These are phyloP conservation scores for Cercospora sojina DNA, from an alignment of 2,329 filamentous ascomycete species.

Conservation along the genomic window DNA sequence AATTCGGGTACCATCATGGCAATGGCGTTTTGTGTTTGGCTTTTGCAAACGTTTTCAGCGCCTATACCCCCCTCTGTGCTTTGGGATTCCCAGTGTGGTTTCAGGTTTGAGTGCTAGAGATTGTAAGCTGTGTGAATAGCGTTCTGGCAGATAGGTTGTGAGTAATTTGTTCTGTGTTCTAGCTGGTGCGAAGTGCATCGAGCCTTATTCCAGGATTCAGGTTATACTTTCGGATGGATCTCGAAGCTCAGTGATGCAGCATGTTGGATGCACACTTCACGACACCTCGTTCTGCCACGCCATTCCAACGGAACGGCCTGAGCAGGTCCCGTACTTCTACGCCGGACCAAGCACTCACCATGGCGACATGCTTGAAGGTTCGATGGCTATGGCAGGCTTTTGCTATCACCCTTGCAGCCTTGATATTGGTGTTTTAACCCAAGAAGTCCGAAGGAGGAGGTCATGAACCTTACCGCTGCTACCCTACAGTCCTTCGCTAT, in stretches of 20 bases:
- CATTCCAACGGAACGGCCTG: too few species aligned
- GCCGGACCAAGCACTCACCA: too few species aligned
- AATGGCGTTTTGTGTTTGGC: background rate
- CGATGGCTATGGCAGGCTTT: too few species aligned
- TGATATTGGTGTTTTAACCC: too few species aligned
- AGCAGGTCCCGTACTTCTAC: too few species aligned
- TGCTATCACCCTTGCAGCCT: too few species aligned
- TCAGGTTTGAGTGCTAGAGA: background rate
- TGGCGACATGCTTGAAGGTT: too few species aligned
- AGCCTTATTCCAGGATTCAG: background rate
- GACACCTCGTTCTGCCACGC: too few species aligned
- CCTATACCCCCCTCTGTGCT: background rate
- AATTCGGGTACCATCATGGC: background rate
- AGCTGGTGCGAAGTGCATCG: background rate
- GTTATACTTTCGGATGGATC: background rate
- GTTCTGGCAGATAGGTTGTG: background rate
- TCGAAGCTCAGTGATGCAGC: background rate
- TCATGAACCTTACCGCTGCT: too few species aligned
- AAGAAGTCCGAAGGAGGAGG: too few species aligned
- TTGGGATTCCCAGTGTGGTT: background rate
- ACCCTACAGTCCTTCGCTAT: too few species aligned
- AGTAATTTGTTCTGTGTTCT: background rate
- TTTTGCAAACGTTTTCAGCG: background rate
- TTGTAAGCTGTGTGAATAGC: background rate
- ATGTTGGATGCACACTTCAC: too few species aligned